Base-by-base conservation (phyloP, 768 basidiomycete species). In the Auricularia auricula-judae region DNA sequence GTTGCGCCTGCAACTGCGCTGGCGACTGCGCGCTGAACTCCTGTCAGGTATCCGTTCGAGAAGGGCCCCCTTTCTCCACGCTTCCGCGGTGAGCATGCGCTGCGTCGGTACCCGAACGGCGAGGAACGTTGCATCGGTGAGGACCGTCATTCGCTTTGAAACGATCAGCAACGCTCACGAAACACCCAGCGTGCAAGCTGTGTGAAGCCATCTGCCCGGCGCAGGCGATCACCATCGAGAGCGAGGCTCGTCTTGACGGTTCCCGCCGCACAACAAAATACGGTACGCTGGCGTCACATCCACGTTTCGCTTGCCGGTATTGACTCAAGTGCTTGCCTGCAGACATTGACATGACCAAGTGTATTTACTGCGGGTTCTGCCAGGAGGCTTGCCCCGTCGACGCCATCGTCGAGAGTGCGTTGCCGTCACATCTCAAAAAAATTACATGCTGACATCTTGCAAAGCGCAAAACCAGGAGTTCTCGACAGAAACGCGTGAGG, bases 281-380 rank as follows among this genome's bases (percentile, higher is more conserved):
- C 71, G 97, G 93, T 89, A 63, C 63, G 83, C 72, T 36, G 73
- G 58, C 16, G 58, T 44, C 29, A 62, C 23, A 39, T 23, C 33
- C 63, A 44, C 44, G 53, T 64, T 12, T 34, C 63, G 36, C 66
- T 60, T 64, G 51, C 53, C 62, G 65, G 65, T 61, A 63, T 64
- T 33, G 44, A 43, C 62, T 39, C 43, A 64, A 70, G 10, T 11
- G 43, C 53, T 11, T 51, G 8, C 59, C 62, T 62, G 35, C 68
- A 95, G 93, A 98, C 77, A 94, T 98, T 71, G 97, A 99, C 75
- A 99, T 99, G 97, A 99, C 97, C 66, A 98, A 95, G 82, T 98
- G 97, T 78, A 99, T 99, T 72, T 99, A 99, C 81, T 99, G 97
- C 76, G 97, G 97, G 63, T 98, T 98, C 82, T 98, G 97, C 76